Evolutionary conservation across 495 filamentous ascomycete genomes (phyloP).

Genomic region (Haplographium delicatum): DNA sequence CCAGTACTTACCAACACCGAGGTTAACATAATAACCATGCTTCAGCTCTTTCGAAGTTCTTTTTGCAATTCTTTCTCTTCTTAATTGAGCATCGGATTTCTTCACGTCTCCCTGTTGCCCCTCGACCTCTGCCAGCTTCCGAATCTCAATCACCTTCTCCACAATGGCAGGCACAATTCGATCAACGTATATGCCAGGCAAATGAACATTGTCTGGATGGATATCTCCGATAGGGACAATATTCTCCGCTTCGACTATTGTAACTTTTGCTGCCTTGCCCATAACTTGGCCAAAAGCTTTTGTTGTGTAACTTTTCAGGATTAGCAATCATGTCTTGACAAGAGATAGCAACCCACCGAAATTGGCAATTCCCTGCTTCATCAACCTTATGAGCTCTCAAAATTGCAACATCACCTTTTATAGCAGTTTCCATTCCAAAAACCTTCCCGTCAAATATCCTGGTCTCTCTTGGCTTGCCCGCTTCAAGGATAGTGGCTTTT

Average conservation of each 20-base stretch:
- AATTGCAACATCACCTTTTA: constrained; percentile 59
- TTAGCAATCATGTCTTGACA: neutral
- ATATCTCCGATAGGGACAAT: constrained; percentile 58
- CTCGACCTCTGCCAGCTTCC: constrained; percentile 38
- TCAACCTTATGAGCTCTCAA: constrained; percentile 60
- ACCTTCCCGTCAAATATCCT: constrained; percentile 52
- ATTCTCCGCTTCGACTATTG: constrained; percentile 65
- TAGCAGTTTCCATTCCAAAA: constrained; percentile 59
- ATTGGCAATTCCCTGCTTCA: constrained; percentile 57
- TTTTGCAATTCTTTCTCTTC: constrained; percentile 52
- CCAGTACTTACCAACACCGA: constrained; percentile 47
- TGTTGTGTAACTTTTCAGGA: constrained; percentile 47
- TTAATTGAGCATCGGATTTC: constrained; percentile 31
- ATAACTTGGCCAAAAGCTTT: constrained; percentile 53
- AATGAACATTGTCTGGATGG: constrained; percentile 50
- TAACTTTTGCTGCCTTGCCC: constrained; percentile 57
- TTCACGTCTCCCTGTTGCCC: constrained; percentile 21
- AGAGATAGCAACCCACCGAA: constrained; percentile 36
- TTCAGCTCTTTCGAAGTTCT: constrained; percentile 58
- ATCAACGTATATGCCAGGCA: constrained; percentile 60
- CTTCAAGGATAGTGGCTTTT: constrained; percentile 38
- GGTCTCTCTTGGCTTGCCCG: constrained; percentile 50
- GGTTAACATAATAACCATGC: constrained; percentile 61
- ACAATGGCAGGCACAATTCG: constrained; percentile 54
- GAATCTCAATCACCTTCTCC: constrained; percentile 50